phyloP scores from a whole-genome alignment of 371 early-diverging fungal genomes.

The Dinochytrium kinnereticum region DNA sequence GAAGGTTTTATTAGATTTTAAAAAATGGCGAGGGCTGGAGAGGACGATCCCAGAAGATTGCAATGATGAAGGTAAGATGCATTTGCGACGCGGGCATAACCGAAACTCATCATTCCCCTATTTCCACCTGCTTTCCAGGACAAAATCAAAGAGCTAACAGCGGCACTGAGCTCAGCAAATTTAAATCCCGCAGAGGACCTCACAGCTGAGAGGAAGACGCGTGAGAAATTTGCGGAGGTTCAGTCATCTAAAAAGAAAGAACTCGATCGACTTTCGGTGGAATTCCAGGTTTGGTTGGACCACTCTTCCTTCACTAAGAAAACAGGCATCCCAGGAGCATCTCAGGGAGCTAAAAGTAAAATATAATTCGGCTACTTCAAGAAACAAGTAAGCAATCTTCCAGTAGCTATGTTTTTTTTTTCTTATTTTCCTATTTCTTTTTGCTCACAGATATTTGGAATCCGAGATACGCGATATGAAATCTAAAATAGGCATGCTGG shows the following conservation, averaged over 20 bases:
- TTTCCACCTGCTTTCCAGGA: no score
- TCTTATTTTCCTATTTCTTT: not conserved
- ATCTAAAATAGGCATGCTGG: not conserved
- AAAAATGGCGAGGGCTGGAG: slow-evolving; percentile 37
- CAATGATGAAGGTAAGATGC: slow-evolving; percentile 39
- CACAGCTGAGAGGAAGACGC: not conserved
- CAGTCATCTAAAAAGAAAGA: not conserved
- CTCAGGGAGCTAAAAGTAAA: not conserved
- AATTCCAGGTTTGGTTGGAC: not conserved
- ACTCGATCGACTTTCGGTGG: not conserved
- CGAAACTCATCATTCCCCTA: no score
- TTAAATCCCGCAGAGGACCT: not conserved
- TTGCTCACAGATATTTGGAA: not conserved
- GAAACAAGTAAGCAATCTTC: not conserved
- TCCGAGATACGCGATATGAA: not conserved
- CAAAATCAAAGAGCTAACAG: slow-evolving; percentile 8
- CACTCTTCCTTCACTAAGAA: no score
- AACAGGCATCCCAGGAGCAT: not conserved
- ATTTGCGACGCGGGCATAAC: no score
- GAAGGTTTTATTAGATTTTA: slow-evolving; percentile 19
- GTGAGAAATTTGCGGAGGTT: not conserved
- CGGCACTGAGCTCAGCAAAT: not conserved
- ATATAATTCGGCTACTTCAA: not conserved
- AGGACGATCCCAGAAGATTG: slow-evolving; percentile 48
- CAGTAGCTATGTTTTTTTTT: not conserved